These are phyloP conservation scores for Penicillium longicatenatum DNA, from an alignment of 495 filamentous ascomycete species.

Conservation along the genomic window DNA sequence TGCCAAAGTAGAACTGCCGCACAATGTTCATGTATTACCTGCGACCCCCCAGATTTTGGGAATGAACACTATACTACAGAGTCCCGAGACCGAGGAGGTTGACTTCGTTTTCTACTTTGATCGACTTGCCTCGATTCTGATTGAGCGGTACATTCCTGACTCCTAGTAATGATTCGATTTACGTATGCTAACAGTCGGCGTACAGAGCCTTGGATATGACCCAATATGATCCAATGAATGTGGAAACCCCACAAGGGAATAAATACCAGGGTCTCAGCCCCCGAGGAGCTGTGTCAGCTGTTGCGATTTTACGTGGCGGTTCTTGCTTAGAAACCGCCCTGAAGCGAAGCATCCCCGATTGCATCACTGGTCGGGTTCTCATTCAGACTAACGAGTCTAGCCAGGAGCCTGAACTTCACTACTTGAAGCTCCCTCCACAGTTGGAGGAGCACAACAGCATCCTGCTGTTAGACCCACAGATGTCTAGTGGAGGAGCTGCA, in stretches of 20 bases:
- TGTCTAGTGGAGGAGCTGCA: conserved; percentile 89
- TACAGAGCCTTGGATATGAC: conserved; percentile 70
- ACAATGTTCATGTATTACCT: conserved; percentile 69
- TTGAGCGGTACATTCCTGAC: conserved; percentile 64
- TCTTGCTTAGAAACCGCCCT: conserved; percentile 85
- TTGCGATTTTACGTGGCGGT: conserved; percentile 85
- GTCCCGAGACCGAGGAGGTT: conserved; percentile 75
- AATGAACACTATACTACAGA: conserved; percentile 89
- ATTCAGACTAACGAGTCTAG: conserved; percentile 86
- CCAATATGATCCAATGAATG: conserved; percentile 57
- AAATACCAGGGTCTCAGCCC: conserved; percentile 68
- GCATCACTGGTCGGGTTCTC: conserved; percentile 81
- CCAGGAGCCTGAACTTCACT: conserved; percentile 91
- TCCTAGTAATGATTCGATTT: not conserved
- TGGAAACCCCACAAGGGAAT: conserved; percentile 68
- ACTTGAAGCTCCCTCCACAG: conserved; percentile 69
- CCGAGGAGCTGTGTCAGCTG: conserved; percentile 76
- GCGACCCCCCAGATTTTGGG: conserved; percentile 76
- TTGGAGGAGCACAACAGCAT: conserved; percentile 75
- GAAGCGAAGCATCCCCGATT: conserved; percentile 87
- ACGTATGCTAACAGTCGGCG: conserved; percentile 9
- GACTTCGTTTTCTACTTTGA: conserved; percentile 98
- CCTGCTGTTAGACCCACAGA: conserved; percentile 87
- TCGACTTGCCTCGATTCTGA: conserved; percentile 75
- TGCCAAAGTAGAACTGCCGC: conserved; percentile 69